Evolutionary conservation across 2,329 filamentous ascomycete species (phyloP).

Genomic region (Diaporthe sp.): DNA sequence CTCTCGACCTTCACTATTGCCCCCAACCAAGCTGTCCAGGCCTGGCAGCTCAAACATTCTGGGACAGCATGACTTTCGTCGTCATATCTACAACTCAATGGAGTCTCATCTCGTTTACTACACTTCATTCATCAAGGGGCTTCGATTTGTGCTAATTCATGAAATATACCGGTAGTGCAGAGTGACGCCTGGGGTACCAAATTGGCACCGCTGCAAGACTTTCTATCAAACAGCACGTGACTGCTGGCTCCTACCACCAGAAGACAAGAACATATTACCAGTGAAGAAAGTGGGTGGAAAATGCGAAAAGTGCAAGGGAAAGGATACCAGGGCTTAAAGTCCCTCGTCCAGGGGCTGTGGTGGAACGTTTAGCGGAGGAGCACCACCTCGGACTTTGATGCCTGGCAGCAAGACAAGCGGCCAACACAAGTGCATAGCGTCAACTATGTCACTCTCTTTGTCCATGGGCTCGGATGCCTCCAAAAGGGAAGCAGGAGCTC

Average conservation of each 20-base stretch:
- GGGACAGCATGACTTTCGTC: background rate
- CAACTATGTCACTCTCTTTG: too few species aligned
- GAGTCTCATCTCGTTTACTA: background rate
- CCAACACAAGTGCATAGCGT: too few species aligned
- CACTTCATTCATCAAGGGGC: background rate
- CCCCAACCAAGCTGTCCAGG: background rate
- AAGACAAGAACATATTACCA: background rate
- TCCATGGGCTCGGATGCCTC: background rate
- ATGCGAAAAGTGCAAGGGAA: background rate
- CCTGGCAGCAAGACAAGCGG: background rate
- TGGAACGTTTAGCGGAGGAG: background rate
- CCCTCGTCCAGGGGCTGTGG: background rate
- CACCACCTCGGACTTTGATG: background rate
- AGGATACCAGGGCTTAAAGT: background rate
- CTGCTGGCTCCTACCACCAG: background rate
- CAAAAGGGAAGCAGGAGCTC: background rate
- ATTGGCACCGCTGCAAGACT: background rate
- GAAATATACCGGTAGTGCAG: background rate
- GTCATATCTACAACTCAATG: rapidly evolving
- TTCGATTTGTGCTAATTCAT: background rate
- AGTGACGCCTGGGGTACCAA: background rate
- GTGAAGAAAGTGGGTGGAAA: background rate
- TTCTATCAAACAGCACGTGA: background rate
- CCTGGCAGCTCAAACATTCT: background rate
- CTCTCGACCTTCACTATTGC: too few species aligned